Evolutionary conservation across 1,139 yeast genomes (phyloP), one percentile per base, ranked within the genome.

Genomic region (Suhomyces atakaporum): DNA sequence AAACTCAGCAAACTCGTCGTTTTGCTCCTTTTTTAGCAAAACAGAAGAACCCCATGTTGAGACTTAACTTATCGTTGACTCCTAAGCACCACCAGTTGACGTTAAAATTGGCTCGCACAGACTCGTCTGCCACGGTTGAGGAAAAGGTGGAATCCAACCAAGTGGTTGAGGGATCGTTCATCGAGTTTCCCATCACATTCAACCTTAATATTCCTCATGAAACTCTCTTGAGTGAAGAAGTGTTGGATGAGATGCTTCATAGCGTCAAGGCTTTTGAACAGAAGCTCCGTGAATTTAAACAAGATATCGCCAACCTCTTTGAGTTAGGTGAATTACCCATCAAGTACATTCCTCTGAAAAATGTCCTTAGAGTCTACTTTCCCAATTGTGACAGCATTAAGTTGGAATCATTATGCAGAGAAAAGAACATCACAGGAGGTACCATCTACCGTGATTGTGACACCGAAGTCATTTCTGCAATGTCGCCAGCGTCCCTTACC

Each of bases 381-480:
- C 80, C 84, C 18, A 79, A 79, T 52, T 70, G 79, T 46, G 82
- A 79, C 43, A 59, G 63, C 11, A 55, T 50, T 12, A 78, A 73
- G 50, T 64, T 79, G 53, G 82, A 78, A 50, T 43, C 44, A 13
- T 57, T 79, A 35, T 58, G 80, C 43, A 51, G 64, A 32, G 85
- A 79, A 28, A 62, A 73, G 40, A 74, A 71, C 25, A 69, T 80
- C 9, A 52, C 66, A 6, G 70, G 73, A 19, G 85, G 84, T 1
- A 57, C 69, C 19, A 74, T 77, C 9, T 58, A 62, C 42, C 66
- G 65, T 39, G 69, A 39, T 13, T 25, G 30, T 7, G 25, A 26
- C 11, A 8, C 16, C 9, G 36, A 35, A 11, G 31, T 27, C 11
- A 25, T 35, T n/a, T 31, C 43, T 9, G 40, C 38, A 7, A 30